Evolutionary conservation across 306 rosid genomes (phyloP), one percentile per base, ranked within the genome.

Genomic region (Geum urbanum): DNA sequence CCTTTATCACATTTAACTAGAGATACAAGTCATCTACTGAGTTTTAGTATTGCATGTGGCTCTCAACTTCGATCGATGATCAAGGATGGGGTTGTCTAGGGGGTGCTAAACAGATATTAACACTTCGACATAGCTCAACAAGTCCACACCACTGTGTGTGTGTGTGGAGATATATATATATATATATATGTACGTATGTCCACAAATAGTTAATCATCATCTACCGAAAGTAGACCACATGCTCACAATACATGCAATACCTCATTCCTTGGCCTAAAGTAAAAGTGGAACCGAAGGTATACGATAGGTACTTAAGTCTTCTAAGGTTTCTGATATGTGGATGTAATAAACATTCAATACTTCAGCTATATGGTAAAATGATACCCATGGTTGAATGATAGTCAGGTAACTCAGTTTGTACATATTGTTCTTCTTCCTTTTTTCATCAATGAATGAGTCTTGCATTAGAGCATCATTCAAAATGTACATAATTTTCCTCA

Each of bases 201-300:
- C 49, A 18, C 50, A 63, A 64, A 20, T 20, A 10, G 49, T 63
- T 41, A 19, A 12, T 45, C 53, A 11, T 65, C 55, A 47, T 46
- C 70, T 4, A 46, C 55, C 55, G 44, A 65, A 65, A 65, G 43
- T 45, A 46, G 43, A 65, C 40, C 56, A 46, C 47, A 47, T 46
- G 18, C 16, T 55, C 41, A 45, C 55, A 65, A 0, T 19, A 45
- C 49, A 22, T 63, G 10, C 12, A 46, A 40, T 46, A 13, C 19
- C 56, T 46, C 56, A 47, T 24, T 43, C 43, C 6, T 47, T 22
- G 46, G 55, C 43, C 43, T 13, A 65, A 46, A 65, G 22, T 46
- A 27, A 8, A 14, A 46, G 20, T 46, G 51, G 3, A 40, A 15
- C 7, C 22, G 55, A 47, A 14, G 55, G 63, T 8, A 24, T 46